Evolutionary conservation across 306 rosid genomes (phyloP), one percentile per base, ranked within the genome.

Genomic region (Medicago arabica): DNA sequence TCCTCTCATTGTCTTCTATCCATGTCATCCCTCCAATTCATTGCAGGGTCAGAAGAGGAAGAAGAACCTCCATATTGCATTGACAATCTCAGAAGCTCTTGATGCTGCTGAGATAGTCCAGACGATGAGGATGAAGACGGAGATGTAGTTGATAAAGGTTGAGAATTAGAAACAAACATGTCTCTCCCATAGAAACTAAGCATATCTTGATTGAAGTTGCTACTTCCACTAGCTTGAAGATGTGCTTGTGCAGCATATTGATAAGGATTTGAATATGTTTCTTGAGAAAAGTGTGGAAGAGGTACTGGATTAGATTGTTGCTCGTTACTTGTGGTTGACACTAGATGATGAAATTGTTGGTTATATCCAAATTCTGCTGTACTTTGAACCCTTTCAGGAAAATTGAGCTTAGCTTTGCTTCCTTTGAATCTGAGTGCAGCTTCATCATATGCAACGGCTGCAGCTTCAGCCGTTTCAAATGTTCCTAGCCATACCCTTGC

Each of bases 381-480:
- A 7, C 75, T 82, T 84, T 85, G 96, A 80, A 87, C 92, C 25
- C 93, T 83, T 81, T 93, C 98, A 0, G 98, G 96, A 75, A 93
- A 93, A 82, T 93, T 93, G 21, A 93, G 93, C 78, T 91, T 93
- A 2, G 98, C 98, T 83, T 93, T 93, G 88, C 89, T 89, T 78
- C 98, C 98, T 85, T 93, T 93, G 90, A 93, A 93, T 23, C 85
- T 77, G 8, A 91, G 93, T 65, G 98, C 97, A 7, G 98, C 98
- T 81, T 88, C 83, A 31, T 93, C 98, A 6, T 93, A 93, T 0
- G 98, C 98, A 40, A 86, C 75, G 1, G 98, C 97, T 0, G 98
- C 98, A 4, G 93, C 91, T 66, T 93, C 98, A 0, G 97, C 98
- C 0, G 97, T 86, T 36, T 89, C 92, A 3, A 89, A 91, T 0